Base-by-base conservation (phyloP, 257 asterid genomes). In the Solanum clarkiae region DNA sequence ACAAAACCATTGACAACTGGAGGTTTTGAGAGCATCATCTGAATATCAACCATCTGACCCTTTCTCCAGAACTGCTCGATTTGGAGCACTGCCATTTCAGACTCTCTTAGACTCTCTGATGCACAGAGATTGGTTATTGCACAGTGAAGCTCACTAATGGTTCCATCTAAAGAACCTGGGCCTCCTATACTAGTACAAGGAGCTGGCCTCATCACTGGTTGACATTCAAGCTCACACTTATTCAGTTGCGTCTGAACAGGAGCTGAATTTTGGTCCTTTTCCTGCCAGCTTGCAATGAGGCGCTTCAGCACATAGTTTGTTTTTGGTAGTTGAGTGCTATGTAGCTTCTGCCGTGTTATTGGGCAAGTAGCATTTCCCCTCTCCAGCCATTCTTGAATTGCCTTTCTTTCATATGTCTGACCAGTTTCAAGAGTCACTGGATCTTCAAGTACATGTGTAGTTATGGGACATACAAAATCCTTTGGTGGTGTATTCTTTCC, bases 381-480 rank as follows among this genome's bases (percentile, higher is more conserved):
- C 10, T 92, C 96, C 22, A 94, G 71, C 98, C 98, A 94, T 90
- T 95, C 98, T 89, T 93, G 96, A 54, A 94, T 95, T 3, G 98
- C 98, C 85, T 11, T 85, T 49, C 97, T 80, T 65, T 95, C 98
- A 26, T 93, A 95, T 4, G 98, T 95, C 85, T 95, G 98, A 1
- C 97, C 98, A 0, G 97, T 94, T 86, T 95, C 98, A 6, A 94
- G 96, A 29, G 97, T 95, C 40, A 95, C 98, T 1, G 98, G 98
- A 82, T 95, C 98, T 12, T 90, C 86, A 85, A 95, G 93, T 54
- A 95, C 47, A 72, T 94, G 93, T 29, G 94, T 91, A 0, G 98
- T 95, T 82, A 95, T 94, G 62, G 97, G 98, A 87, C 98, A 95
- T 45, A 95, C 94, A 40, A 95, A 95, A 87, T 95, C 98, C 86